Percentiles rank a stretch among this genome's conserved stretches.
Evolutionary conservation across 192 early-diverging fungal genomes (phyloP).

Genomic region (Backusella mclennaniae): DNA sequence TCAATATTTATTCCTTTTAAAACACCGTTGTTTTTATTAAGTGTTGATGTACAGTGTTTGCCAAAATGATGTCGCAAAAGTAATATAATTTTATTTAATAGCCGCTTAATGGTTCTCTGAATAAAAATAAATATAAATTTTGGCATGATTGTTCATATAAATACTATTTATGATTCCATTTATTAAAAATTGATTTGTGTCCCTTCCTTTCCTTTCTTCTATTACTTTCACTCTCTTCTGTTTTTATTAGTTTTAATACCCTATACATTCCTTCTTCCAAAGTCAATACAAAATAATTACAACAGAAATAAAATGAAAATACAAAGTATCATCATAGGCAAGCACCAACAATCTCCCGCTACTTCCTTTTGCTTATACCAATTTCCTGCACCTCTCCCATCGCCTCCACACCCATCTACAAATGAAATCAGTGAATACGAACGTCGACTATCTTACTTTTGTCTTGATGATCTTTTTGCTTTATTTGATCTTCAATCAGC

Average conservation of each 20-base stretch:
- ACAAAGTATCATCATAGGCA: slow-evolving; percentile 5
- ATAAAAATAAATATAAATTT: slow-evolving; percentile 2
- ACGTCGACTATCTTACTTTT: background rate
- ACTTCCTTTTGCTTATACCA: slow-evolving; percentile 12
- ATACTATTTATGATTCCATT: background rate
- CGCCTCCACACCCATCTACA: slow-evolving; percentile 3
- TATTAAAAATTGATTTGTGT: background rate
- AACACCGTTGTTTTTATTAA: background rate
- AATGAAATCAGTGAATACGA: background rate
- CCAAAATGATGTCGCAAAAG: no score
- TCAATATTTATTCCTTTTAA: background rate
- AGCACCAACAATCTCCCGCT: background rate
- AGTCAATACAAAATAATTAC: background rate
- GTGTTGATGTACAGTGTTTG: background rate
- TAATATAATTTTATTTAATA: background rate
- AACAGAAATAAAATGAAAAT: slow-evolving; percentile 11
- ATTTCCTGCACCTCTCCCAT: slow-evolving; percentile 2
- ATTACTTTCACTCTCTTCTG: background rate
- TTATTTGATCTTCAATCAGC: slow-evolving; percentile 1
- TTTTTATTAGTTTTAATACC: background rate
- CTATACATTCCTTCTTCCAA: background rate
- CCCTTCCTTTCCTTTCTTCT: background rate
- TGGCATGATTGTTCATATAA: slow-evolving; percentile 1
- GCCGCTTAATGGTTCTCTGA: background rate
- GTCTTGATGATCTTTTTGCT: background rate